Base-by-base conservation (phyloP, 2,329 filamentous ascomycete genomes). In the Colletotrichum spaethianum region DNA sequence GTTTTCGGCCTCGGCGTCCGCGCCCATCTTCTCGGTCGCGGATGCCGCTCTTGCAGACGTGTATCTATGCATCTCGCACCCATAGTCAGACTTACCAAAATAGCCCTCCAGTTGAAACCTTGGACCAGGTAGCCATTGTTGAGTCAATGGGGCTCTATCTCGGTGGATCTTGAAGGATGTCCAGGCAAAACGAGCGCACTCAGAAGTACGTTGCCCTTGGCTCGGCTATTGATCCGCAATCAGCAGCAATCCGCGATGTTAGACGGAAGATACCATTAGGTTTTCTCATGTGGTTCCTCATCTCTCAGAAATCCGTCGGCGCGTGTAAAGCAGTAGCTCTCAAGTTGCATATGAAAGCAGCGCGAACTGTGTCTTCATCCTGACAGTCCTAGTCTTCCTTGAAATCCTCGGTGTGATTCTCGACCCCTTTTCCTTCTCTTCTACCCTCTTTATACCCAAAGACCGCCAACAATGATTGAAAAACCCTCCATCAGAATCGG, bases 391-490 rank as follows among this genome's bases (percentile, higher is more conserved):
- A 1, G 9, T 44, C 26, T 31, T 42, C 8, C 42, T 42, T 26
- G 57, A 28, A 18, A 16, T 7, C 36, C 20, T 3, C 38, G n/a
- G 44, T 28, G 20, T 28, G 20, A 1, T 50, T 20, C 31, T 4
- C 1, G 8, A 28, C 12, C n/a, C 2, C 38, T 0, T 3, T 4
- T 2, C 11, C 3, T 6, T 28, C 16, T 20, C 12, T 36, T 7
- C 26, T 14, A 14, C 26, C 12, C 8, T 18, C 50, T 20, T 6
- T 42, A 53, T 6, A 5, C n/a, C 5, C 1, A 5, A 63, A 38
- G 7, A 59, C 14, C n/a, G 16, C 8, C 2, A 26, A 68, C n/a
- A 42, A 80, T 80, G 78, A 60, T 79, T 8, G 77, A 78, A 50
- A 79, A 77, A 59, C 75, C 77, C 2, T 73, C 78, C 31, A 33